Percentiles rank a stretch among this genome's conserved stretches.
Conservation (phyloP, 1,139 yeast species). For the Geotrichum europaeum region DNA sequence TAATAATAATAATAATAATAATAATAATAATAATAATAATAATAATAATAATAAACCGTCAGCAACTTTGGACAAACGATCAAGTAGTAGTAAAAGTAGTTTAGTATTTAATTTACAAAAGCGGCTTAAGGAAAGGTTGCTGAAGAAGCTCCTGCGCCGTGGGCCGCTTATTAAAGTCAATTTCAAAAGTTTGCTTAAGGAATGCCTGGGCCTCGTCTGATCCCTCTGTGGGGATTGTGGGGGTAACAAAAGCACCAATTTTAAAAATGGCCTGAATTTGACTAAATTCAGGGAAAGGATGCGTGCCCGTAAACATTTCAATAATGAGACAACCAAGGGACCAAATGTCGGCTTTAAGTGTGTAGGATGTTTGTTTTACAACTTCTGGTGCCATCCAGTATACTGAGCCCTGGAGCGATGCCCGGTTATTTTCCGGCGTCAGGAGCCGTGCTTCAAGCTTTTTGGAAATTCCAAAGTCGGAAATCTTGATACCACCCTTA, state of each 20-base stretch:
- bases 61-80: too few relatives aligned
- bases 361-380: conserved; percentile 82
- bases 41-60: background rate
- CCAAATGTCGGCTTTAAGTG: conserved; percentile 92
- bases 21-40: background rate
- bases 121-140: conserved; percentile 41
- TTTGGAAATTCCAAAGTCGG: conserved; percentile 91
- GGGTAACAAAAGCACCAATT: conserved; percentile 74
- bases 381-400: conserved; percentile 99
- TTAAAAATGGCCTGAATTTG: conserved; percentile 96
- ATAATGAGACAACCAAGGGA: conserved; percentile 86
- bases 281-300: conserved; percentile 88
- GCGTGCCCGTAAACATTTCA: conserved; percentile 92
- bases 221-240: conserved; percentile 71
- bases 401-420: conserved; percentile 87
- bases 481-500: conserved; percentile 84
- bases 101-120: background rate
- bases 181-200: conserved; percentile 59
- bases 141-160: conserved; percentile 62
- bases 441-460: conserved; percentile 44
- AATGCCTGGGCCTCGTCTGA: conserved; percentile 65
- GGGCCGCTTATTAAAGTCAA: conserved; percentile 69
- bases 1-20: background rate
- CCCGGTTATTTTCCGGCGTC: conserved; percentile 48
- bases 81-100: background rate